phyloP scores from a whole-genome alignment of 2,329 filamentous ascomycete genomes.

The Epichloe amarillans region DNA sequence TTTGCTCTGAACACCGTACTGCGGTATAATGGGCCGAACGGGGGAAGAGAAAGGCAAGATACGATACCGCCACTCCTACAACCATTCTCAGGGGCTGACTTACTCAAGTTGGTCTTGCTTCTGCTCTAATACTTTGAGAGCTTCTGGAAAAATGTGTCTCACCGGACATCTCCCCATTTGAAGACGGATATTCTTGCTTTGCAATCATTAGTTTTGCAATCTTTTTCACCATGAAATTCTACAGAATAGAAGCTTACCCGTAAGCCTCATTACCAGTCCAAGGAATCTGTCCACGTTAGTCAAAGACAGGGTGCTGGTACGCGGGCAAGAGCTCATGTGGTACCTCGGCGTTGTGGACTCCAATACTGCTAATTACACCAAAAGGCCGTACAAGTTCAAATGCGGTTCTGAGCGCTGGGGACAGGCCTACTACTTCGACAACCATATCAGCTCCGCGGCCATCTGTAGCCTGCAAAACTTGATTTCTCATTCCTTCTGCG shows the following conservation, averaged over 20 bases:
- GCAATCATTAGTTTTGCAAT: constrained; percentile 12
- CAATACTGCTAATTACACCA: constrained; percentile 61
- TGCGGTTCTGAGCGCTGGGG: constrained; percentile 53
- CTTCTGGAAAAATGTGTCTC: constrained; percentile 52
- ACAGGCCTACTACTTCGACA: constrained; percentile 64
- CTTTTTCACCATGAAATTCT: background rate
- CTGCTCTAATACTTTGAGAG: constrained; percentile 49
- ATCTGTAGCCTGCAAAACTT: constrained; percentile 61
- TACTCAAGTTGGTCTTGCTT: constrained; percentile 56
- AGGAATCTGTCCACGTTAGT: constrained; percentile 36
- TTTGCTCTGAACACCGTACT: background rate
- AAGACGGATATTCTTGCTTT: constrained; percentile 55
- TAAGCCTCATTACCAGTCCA: constrained; percentile 54
- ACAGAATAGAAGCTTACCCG: constrained; percentile 22
- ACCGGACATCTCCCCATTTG: constrained; percentile 71
- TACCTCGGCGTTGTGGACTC: constrained; percentile 62
- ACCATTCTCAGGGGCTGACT: constrained; percentile 13
- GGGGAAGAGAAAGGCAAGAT: background rate
- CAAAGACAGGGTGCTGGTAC: background rate
- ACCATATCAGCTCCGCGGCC: constrained; percentile 78
- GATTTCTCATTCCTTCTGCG: constrained; percentile 45
- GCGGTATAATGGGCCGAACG: background rate
- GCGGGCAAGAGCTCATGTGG: background rate
- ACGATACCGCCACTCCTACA: background rate
- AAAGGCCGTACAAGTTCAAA: constrained; percentile 61